Conservation (phyloP, 163 green algal species). For the Chlamydomonas reinhardtii region DNA sequence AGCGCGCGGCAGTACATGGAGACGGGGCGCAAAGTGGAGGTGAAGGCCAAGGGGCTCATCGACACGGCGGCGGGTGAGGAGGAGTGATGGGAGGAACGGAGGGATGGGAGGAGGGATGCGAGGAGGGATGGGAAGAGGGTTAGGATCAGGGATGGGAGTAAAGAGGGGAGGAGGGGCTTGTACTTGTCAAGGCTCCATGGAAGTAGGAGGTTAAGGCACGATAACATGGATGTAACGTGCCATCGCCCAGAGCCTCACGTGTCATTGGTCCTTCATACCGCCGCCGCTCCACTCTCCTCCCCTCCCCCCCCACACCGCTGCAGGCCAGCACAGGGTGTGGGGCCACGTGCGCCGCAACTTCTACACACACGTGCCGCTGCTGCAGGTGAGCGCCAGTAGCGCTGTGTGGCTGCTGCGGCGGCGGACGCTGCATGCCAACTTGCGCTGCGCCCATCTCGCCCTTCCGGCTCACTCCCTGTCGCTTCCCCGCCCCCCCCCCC, state of each 20-base stretch:
- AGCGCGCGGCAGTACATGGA: slow-evolving; percentile 29
- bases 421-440: too few relatives aligned
- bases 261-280: too few relatives aligned
- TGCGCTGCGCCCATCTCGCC: too few relatives aligned
- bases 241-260: too few relatives aligned
- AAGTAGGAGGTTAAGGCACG: too few relatives aligned
- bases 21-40: slow-evolving; percentile 27
- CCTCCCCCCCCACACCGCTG: neutral
- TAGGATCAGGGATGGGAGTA: too few relatives aligned
- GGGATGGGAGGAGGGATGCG: neutral
- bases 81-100: neutral
- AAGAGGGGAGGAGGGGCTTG: too few relatives aligned
- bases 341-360: slow-evolving; percentile 45
- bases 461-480: too few relatives aligned
- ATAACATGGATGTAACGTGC: too few relatives aligned
- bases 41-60: slow-evolving; percentile 31
- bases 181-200: too few relatives aligned
- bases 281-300: neutral
- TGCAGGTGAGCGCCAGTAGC: slow-evolving; percentile 24
- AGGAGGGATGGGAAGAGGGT: too few relatives aligned
- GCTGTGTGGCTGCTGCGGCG: too few relatives aligned
- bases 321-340: slow-evolving; percentile 37
- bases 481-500: neutral
- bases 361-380: slow-evolving; percentile 44
- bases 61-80: slow-evolving; percentile 25